Percentiles rank a stretch among this genome's conserved stretches.
These are phyloP conservation scores for Cystobasidium slooffiae DNA, from an alignment of 1,284 basidiomycete genomes.

Conservation along the genomic window DNA sequence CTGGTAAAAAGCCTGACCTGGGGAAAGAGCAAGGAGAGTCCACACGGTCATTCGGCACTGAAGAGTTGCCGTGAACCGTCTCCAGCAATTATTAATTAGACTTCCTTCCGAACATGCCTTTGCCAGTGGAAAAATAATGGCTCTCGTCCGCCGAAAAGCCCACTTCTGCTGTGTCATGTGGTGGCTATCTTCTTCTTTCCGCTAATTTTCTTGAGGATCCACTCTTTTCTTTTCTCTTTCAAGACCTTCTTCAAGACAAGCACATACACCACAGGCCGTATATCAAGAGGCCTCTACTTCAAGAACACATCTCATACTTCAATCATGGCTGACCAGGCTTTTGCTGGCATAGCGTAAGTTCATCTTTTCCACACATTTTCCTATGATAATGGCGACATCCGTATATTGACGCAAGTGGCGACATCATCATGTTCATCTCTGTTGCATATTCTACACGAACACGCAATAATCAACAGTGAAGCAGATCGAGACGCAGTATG, in stretches of 20 bases:
- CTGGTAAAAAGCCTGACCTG: background rate
- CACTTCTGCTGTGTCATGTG: background rate
- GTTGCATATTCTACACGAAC: background rate
- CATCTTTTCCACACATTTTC: background rate
- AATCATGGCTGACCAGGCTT: slow-evolving; percentile 11
- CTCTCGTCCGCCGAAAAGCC: slow-evolving; percentile 10
- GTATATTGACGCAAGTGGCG: slow-evolving; percentile 18
- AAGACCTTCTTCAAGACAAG: no score
- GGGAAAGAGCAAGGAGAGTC: background rate
- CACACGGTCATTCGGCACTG: slow-evolving; percentile 10
- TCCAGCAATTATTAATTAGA: background rate
- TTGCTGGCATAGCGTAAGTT: slow-evolving; percentile 11
- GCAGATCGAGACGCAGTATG: slow-evolving; percentile 25
- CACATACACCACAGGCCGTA: no score
- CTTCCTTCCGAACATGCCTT: background rate
- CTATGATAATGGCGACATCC: background rate
- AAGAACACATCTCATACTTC: background rate
- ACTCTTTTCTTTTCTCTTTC: no score
- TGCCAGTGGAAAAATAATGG: background rate
- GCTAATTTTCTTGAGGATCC: no score
- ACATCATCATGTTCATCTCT: background rate
- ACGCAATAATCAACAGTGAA: background rate
- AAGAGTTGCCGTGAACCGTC: background rate
- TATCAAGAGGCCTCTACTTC: background rate
- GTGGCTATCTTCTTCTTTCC: no score